A percentile compares a stretch with the other conserved stretches of the same genome.
Evolutionary conservation across 148 eudicot genomes (phyloP).

Genomic region (Dianthus caryophyllus): DNA sequence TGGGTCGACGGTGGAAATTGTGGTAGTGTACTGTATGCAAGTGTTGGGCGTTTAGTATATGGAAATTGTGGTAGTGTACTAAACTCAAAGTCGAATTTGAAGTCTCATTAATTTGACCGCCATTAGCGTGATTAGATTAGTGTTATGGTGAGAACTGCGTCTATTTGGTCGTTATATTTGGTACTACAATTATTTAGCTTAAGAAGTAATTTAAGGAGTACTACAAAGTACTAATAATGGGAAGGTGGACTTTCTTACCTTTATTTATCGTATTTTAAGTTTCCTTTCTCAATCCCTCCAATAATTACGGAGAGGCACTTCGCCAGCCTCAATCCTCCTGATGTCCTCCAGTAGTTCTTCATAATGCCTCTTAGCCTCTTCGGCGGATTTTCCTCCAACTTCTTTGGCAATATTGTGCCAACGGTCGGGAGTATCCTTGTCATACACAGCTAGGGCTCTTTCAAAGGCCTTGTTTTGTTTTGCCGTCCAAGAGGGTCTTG

Average conservation of each 20-base stretch:
- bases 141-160: neutral
- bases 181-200: neutral
- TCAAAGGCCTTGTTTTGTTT: constrained; percentile 52
- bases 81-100: neutral
- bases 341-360: constrained; percentile 42
- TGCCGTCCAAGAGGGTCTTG: constrained; percentile 38
- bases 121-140: neutral
- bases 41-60: neutral
- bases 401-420: constrained; percentile 52
- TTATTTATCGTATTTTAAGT: constrained; percentile 17
- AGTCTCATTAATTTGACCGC: neutral
- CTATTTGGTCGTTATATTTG: neutral
- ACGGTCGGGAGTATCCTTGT: constrained; percentile 51
- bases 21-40: neutral
- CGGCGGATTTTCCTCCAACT: constrained; percentile 43
- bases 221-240: neutral
- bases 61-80: neutral
- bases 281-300: constrained; percentile 18
- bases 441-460: constrained; percentile 42
- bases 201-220: neutral
- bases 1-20: neutral
- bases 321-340: constrained; percentile 41
- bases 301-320: constrained; percentile 42
- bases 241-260: constrained; percentile 20
- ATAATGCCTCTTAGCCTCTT: constrained; percentile 44